Conservation (phyloP, 1,284 basidiomycete species). For the Puccinia horiana region DNA sequence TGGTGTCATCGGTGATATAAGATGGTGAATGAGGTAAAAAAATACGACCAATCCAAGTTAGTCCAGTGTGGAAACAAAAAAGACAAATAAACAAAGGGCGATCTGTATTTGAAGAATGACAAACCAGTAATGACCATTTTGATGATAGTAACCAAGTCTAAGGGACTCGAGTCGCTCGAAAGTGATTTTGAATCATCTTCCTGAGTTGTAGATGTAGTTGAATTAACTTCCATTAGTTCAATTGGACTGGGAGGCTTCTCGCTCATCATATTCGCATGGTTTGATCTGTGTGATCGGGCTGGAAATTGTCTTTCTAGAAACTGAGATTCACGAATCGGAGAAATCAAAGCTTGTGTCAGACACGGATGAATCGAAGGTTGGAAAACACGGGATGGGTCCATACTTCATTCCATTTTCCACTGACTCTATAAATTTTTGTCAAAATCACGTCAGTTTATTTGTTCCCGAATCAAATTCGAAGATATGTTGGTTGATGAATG, state of each 20-base stretch:
- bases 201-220: constrained; percentile 12
- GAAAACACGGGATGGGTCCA: neutral
- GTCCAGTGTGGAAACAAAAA: neutral
- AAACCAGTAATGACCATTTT: constrained; percentile 45
- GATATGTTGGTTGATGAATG: neutral
- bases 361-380: neutral
- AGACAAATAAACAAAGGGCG: neutral
- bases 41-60: too few species aligned
- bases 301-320: constrained; percentile 30
- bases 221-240: constrained; percentile 25
- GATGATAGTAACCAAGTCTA: constrained; percentile 29
- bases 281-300: neutral
- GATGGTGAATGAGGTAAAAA: neutral
- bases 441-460: neutral
- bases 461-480: neutral
- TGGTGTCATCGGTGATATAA: neutral
- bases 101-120: constrained; percentile 6
- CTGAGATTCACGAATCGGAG: neutral
- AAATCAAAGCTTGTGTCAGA: neutral
- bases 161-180: neutral
- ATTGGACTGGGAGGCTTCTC: constrained; percentile 20
- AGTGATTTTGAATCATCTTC: constrained; percentile 18
- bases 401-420: constrained; percentile 47
- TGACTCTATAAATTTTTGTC: neutral
- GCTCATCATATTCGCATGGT: neutral